Percentiles rank a stretch among this genome's conserved stretches.
phyloP scores from a whole-genome alignment of 805 yeast genomes.

The Dipodascus albidus region DNA sequence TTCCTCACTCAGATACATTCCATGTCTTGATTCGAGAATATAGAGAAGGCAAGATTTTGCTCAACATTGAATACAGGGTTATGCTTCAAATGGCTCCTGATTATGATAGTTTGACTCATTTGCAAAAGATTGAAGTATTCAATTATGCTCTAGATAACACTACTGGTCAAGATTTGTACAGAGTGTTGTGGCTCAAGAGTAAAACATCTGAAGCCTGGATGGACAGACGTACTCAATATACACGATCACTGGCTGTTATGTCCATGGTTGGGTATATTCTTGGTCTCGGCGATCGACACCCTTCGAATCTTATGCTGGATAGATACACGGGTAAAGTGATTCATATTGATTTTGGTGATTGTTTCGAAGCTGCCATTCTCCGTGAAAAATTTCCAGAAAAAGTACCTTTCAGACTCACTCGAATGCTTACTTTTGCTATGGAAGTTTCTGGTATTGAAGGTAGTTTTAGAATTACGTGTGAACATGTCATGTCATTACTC shows the following conservation, averaged over 20 bases:
- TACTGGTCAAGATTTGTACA: slow-evolving; percentile 89
- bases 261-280: slow-evolving; percentile 97
- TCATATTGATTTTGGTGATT: slow-evolving; percentile 97
- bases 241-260: slow-evolving; percentile 94
- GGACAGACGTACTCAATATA: slow-evolving; percentile 91
- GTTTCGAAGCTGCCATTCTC: slow-evolving; percentile 95
- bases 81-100: slow-evolving; percentile 98
- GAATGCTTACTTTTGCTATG: slow-evolving; percentile 98
- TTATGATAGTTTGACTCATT: slow-evolving; percentile 75
- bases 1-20: slow-evolving; percentile 93
- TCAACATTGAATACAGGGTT: slow-evolving; percentile 88
- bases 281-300: slow-evolving; percentile 97
- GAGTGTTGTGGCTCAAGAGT: slow-evolving; percentile 92
- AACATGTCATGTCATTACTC: slow-evolving; percentile 90
- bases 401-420: slow-evolving; percentile 91
- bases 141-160: slow-evolving; percentile 93
- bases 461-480: slow-evolving; percentile 90
- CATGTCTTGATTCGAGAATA: slow-evolving; percentile 87
- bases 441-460: slow-evolving; percentile 99
- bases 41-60: slow-evolving; percentile 78
- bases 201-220: slow-evolving; percentile 96
- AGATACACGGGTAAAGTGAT: slow-evolving; percentile 89
- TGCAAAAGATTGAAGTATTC: slow-evolving; percentile 94
- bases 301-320: slow-evolving; percentile 92
- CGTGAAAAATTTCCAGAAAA: slow-evolving; percentile 97